These are phyloP conservation scores for Ilyonectria mors-panacis DNA, from an alignment of 2,329 filamentous ascomycete species.

Conservation along the genomic window DNA sequence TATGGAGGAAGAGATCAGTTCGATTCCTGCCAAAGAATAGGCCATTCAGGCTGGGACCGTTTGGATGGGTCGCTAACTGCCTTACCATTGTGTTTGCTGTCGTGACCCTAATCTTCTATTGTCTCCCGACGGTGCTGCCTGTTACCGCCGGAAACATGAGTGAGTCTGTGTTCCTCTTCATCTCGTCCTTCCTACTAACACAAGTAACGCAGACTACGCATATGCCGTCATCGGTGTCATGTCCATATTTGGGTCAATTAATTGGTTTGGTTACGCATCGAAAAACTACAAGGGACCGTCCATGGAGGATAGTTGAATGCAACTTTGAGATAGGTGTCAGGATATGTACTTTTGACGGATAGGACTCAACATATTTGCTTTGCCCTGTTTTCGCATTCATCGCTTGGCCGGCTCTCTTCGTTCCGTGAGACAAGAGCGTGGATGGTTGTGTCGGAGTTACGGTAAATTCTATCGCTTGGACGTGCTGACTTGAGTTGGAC, in stretches of 20 bases:
- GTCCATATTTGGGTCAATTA: slow-evolving; percentile 13
- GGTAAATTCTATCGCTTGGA: background rate
- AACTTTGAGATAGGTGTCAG: background rate
- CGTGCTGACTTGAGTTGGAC: background rate
- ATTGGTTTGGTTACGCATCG: slow-evolving; percentile 28
- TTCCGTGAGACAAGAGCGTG: background rate
- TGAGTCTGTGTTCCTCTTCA: slow-evolving; percentile 4
- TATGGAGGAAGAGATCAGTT: slow-evolving; percentile 21
- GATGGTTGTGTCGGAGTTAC: background rate
- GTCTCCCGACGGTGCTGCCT: slow-evolving; percentile 25
- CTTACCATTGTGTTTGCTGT: slow-evolving; percentile 25
- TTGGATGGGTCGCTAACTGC: slow-evolving; percentile 28
- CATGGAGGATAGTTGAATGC: slow-evolving; percentile 22
- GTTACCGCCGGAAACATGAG: slow-evolving; percentile 30
- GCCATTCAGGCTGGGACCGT: slow-evolving; percentile 16
- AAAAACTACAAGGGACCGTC: slow-evolving; percentile 21
- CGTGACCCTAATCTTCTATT: slow-evolving; percentile 23
- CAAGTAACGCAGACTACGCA: slow-evolving; percentile 17
- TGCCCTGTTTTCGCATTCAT: background rate
- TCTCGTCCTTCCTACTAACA: slow-evolving; percentile 8
- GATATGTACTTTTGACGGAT: slow-evolving; percentile 11
- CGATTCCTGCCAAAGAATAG: slow-evolving; percentile 22
- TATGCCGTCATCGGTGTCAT: slow-evolving; percentile 25
- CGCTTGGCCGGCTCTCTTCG: background rate
- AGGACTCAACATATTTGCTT: background rate